Evolutionary conservation across 768 basidiomycete species (phyloP).

Genomic region (Scleroderma bovista): DNA sequence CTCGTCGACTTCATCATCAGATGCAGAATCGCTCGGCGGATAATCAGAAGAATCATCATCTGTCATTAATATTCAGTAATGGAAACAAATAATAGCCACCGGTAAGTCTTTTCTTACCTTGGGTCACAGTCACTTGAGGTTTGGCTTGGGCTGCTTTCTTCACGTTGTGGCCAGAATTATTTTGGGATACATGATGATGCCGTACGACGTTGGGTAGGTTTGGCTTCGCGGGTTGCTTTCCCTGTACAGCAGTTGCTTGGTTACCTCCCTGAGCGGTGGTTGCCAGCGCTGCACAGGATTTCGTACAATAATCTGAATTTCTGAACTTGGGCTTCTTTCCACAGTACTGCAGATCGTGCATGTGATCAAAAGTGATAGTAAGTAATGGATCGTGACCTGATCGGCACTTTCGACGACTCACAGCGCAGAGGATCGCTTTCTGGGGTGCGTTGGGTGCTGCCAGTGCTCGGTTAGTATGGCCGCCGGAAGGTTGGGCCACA

Average conservation of each 20-base stretch:
- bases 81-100: background rate
- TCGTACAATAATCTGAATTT: constrained; percentile 57
- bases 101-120: constrained; percentile 19
- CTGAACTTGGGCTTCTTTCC: constrained; percentile 59
- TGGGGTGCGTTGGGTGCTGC: constrained; percentile 3
- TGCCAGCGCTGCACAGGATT: constrained; percentile 55
- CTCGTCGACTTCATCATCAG: constrained; percentile 12
- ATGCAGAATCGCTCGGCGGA: constrained; percentile 7
- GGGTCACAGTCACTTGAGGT: constrained; percentile 6
- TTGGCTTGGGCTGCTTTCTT: constrained; percentile 13
- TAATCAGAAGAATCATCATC: constrained; percentile 20
- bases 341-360: constrained; percentile 30
- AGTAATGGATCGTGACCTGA: constrained; percentile 25
- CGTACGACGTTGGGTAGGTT: constrained; percentile 11
- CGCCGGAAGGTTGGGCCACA: constrained; percentile 8
- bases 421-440: constrained; percentile 22
- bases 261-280: constrained; percentile 20
- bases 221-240: constrained; percentile 12
- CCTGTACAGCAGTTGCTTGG: constrained; percentile 12
- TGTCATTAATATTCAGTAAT: no score
- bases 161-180: constrained; percentile 6
- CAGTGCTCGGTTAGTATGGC: constrained; percentile 12
- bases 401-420: constrained; percentile 24
- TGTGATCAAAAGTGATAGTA: constrained; percentile 8
- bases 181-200: constrained; percentile 7